These are phyloP conservation scores for Geotrichum macrosporum DNA, from an alignment of 1,139 yeast genomes.

Conservation along the genomic window DNA sequence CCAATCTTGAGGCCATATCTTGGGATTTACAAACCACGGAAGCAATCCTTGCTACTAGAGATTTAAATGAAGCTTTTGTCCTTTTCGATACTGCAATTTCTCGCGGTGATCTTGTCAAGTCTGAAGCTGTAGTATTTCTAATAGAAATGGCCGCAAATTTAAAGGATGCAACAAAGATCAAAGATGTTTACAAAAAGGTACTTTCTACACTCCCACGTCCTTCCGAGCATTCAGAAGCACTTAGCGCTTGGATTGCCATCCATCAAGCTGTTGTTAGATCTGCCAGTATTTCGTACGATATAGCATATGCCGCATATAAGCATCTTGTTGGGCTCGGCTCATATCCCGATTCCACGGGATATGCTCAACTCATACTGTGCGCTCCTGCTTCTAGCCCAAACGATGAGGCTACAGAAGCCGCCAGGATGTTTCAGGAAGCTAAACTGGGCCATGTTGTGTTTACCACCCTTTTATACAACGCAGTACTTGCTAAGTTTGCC, in stretches of 20 bases:
- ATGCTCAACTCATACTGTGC: constrained; percentile 36
- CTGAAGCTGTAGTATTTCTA: constrained; percentile 28
- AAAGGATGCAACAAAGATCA: constrained; percentile 14
- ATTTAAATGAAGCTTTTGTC: constrained; percentile 24
- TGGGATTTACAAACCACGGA: constrained; percentile 21
- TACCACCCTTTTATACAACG: constrained; percentile 40
- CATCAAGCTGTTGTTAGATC: constrained; percentile 31
- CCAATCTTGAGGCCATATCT: constrained; percentile 1
- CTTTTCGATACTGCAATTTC: constrained; percentile 26
- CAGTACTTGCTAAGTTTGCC: constrained; percentile 38
- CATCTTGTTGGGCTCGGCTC: constrained; percentile 35
- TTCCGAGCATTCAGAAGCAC: constrained; percentile 27
- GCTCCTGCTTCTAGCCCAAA: constrained; percentile 27
- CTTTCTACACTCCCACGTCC: constrained; percentile 31
- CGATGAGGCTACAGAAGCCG: constrained; percentile 39
- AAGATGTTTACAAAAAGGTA: constrained; percentile 25
- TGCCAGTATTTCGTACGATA: constrained; percentile 28
- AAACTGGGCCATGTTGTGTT: constrained; percentile 31
- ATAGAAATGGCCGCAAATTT: constrained; percentile 27
- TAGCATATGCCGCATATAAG: constrained; percentile 33
- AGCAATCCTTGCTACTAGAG: constrained; percentile 28
- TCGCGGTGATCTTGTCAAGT: constrained; percentile 25
- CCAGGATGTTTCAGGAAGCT: constrained; percentile 39
- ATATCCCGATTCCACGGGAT: constrained; percentile 40
- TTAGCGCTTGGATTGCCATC: constrained; percentile 32